Conservation (phyloP, 768 basidiomycete species). For the Lactarius evosmus region DNA sequence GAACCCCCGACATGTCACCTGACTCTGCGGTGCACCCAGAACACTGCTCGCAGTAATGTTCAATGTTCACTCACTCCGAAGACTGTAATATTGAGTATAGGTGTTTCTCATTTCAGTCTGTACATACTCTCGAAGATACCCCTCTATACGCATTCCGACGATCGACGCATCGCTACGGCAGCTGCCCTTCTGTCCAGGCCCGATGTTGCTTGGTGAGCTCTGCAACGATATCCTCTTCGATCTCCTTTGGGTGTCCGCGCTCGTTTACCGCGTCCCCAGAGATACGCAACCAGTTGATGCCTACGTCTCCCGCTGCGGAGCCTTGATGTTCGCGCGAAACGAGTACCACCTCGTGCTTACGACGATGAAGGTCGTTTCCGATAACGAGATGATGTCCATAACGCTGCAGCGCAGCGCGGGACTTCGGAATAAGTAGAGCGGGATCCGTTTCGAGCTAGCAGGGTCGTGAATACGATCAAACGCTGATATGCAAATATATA, state of each 20-base stretch:
- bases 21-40: too few species aligned
- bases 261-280: conserved; percentile 38
- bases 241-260: conserved; percentile 55
- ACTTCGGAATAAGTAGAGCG: conserved; percentile 83
- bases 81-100: too few species aligned
- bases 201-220: conserved; percentile 74
- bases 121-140: not conserved
- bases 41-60: too few species aligned
- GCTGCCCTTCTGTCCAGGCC: conserved; percentile 53
- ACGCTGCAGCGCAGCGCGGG: conserved; percentile 78
- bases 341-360: conserved; percentile 92
- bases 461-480: not conserved
- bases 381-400: conserved; percentile 98
- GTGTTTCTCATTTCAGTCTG: not conserved
- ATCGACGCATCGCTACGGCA: not conserved
- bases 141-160: not conserved
- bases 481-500: not conserved
- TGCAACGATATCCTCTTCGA: conserved; percentile 85
- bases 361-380: conserved; percentile 88
- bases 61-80: too few species aligned
- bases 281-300: conserved; percentile 65
- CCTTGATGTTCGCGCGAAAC: conserved; percentile 52
- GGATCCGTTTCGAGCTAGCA: conserved; percentile 91
- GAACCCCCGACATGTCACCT: too few species aligned
- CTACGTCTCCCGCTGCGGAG: conserved; percentile 37